Evolutionary conservation across 768 basidiomycete genomes (phyloP).

Genomic region (Trametes villosa): DNA sequence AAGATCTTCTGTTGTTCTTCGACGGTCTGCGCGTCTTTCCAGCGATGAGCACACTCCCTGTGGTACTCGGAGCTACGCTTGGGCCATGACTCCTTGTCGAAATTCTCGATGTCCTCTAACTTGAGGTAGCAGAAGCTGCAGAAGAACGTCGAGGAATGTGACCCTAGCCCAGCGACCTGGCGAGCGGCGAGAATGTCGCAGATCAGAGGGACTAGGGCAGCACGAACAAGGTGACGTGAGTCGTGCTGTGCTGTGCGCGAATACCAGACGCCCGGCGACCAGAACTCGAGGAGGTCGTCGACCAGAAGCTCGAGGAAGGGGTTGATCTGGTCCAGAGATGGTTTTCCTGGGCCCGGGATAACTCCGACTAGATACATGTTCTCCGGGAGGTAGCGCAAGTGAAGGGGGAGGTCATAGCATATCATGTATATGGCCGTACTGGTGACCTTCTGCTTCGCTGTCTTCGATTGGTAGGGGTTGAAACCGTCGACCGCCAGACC

Average conservation of each 20-base stretch:
- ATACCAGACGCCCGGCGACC: conserved; percentile 37
- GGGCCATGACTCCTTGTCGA: conserved; percentile 36
- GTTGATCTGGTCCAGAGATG: conserved; percentile 40
- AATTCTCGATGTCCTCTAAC: conserved; percentile 32
- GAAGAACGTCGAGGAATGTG: conserved; percentile 27
- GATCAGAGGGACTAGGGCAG: conserved; percentile 37
- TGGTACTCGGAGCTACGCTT: conserved; percentile 21
- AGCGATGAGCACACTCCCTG: conserved; percentile 23
- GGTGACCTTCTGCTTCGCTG: conserved; percentile 10
- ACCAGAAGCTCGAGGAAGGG: conserved; percentile 43
- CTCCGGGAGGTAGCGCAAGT: conserved; percentile 24
- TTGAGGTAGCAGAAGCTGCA: conserved; percentile 35
- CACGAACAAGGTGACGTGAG: conserved; percentile 34
- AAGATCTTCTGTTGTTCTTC: conserved; percentile 16
- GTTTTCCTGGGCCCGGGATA: conserved; percentile 46
- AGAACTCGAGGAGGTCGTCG: conserved; percentile 40
- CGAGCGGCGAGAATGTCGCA: conserved; percentile 42
- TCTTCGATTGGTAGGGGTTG: conserved; percentile 17
- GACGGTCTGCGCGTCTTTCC: conserved; percentile 20
- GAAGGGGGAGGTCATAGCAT: conserved; percentile 32
- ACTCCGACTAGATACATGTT: conserved; percentile 48
- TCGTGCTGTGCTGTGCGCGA: conserved; percentile 31
- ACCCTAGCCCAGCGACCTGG: conserved; percentile 35
- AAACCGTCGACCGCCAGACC: conserved; percentile 2
- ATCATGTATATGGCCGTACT: conserved; percentile 27